A percentile compares a stretch with the other conserved stretches of the same genome.
phyloP scores from a whole-genome alignment of 2,329 filamentous ascomycete genomes.

The Setomelanomma holmii region DNA sequence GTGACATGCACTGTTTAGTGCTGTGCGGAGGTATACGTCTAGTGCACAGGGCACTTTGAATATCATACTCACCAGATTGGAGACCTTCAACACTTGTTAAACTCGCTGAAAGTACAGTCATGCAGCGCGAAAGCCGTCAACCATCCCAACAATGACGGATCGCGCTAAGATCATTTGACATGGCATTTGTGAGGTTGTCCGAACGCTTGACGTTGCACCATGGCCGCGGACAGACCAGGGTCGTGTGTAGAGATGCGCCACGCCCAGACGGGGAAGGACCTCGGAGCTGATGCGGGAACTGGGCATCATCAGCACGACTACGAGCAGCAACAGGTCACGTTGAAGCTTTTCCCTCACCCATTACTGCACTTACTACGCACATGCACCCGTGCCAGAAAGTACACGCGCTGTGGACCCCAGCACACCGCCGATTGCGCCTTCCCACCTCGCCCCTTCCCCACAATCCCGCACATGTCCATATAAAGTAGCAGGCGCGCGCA shows the following conservation, averaged over 20 bases:
- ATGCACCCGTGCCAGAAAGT: constrained; percentile 9
- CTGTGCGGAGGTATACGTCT: too few species aligned
- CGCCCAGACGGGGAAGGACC: neutral
- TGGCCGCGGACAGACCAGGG: constrained; percentile 7
- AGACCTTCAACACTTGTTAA: too few species aligned
- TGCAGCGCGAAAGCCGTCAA: too few species aligned
- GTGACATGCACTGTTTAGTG: too few species aligned
- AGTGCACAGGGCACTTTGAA: too few species aligned
- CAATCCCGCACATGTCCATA: constrained; percentile 14
- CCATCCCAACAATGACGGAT: too few species aligned
- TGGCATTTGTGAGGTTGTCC: neutral
- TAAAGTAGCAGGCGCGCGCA: constrained; percentile 6
- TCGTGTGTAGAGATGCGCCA: constrained; percentile 6
- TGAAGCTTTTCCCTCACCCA: neutral
- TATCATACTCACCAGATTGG: too few species aligned
- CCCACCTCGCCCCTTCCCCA: too few species aligned
- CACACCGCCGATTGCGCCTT: constrained; percentile 15
- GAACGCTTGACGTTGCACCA: constrained; percentile 13
- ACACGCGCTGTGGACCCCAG: constrained; percentile 13
- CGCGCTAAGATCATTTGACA: neutral
- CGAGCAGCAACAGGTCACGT: neutral
- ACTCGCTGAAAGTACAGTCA: too few species aligned
- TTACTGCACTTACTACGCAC: neutral
- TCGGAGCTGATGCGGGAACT: neutral
- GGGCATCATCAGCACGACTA: neutral